Base-by-base conservation (phyloP, 192 early-diverging fungal species). In the Kappamyces sp. region DNA sequence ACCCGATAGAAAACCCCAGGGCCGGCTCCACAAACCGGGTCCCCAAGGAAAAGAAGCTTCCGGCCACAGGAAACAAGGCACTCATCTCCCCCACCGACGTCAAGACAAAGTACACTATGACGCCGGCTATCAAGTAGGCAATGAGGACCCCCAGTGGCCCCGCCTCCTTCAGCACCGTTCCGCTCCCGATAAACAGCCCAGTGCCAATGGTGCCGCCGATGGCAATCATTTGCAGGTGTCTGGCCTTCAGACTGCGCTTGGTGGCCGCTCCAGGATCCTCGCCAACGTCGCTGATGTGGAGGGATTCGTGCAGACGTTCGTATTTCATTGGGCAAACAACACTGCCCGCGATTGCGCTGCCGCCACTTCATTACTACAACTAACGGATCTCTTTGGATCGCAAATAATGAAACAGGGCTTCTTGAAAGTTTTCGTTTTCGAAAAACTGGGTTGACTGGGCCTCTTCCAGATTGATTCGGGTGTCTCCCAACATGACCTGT, bases 381-480 rank as follows among this genome's bases (percentile, higher is more conserved):
- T 12, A 10, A 46, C 44, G 23, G 23, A 23, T 23, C 50, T 36
- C 2, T n/a, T 61, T 62, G 40, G 41, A 57, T 12, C 47, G 38
- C 55, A 95, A 71, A 69, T 94, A 95, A 60, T 94, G 89, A 72
- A 93, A 91, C 0, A 94, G 79, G 1, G 91, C 93, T 67, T 95
- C 93, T 49, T 89, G 80, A 13, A 91, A 88, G 85, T 86, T 87
- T 13, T 71, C 62, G 48, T 90, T 78, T 48, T 85, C 80, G 63
- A 84, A 93, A 58, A 91, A 91, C 40, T 84, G 81, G 2, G 85
- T 65, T 7, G 75, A 69, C 49, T 87, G 69, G 41, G 79, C 78
- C 48, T 93, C 89, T 65, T 91, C 89, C 44, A 77, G 49, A 65
- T 89, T 90, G 37, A 89, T 74, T 44, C 77, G 74, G 13, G 69